These are phyloP conservation scores for Flueggea neowawraea DNA, from an alignment of 441 rosid genomes.

Conservation along the genomic window DNA sequence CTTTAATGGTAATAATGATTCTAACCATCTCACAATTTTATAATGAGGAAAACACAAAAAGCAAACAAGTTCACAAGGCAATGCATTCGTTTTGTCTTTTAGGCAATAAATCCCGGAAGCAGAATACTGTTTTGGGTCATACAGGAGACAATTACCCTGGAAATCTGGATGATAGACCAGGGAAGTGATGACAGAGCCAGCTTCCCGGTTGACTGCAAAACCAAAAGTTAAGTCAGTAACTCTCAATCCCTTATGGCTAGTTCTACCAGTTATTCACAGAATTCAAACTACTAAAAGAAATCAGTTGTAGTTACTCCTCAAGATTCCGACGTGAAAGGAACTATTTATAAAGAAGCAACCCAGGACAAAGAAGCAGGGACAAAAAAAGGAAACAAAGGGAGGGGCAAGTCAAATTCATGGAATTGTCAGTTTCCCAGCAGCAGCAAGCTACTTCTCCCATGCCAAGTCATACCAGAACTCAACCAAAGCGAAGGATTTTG, in stretches of 20 bases:
- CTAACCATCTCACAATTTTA: no score
- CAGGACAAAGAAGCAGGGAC: conserved; percentile 8
- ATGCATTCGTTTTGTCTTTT: conserved; percentile 27
- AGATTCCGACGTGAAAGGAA: conserved; percentile 14
- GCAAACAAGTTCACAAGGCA: conserved; percentile 2
- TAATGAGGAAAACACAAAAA: no score
- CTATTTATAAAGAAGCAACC: conserved; percentile 7
- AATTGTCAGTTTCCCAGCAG: conserved; percentile 17
- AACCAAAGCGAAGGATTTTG: conserved; percentile 29
- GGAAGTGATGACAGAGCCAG: conserved; percentile 21
- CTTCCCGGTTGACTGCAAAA: conserved; percentile 26
- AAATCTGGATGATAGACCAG: conserved; percentile 35
- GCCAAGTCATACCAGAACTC: conserved; percentile 14
- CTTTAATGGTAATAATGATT: no score
- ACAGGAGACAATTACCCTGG: conserved; percentile 33
- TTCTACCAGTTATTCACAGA: conserved; percentile 25
- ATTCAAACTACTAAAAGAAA: conserved; percentile 20
- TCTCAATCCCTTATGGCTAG: conserved; percentile 9
- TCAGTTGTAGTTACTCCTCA: conserved; percentile 17
- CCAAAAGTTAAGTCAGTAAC: conserved; percentile 12
- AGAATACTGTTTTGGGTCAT: conserved; percentile 12
- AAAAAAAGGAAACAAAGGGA: conserved; percentile 1
- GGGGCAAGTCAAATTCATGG: conserved; percentile 24
- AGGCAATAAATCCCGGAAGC: conserved; percentile 30
- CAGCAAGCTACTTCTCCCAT: conserved; percentile 13